Evolutionary conservation across 371 early-diverging fungal genomes (phyloP).

Genomic region (Mortierella sp.): DNA sequence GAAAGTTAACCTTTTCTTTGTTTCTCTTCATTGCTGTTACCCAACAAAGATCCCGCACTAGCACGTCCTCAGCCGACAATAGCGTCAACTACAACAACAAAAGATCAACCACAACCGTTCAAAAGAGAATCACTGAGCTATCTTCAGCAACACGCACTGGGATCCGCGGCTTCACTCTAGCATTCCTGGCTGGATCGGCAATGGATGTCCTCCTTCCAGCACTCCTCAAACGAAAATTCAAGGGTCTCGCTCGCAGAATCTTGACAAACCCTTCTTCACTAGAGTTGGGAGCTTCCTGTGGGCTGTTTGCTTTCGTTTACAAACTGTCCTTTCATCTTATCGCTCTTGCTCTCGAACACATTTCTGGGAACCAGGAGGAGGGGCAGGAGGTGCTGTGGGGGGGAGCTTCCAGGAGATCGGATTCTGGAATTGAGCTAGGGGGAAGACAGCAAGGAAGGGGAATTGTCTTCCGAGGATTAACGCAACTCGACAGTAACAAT

Average conservation of each 20-base stretch:
- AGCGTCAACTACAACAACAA: not conserved
- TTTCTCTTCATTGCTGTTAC: not conserved
- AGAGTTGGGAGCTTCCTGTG: conserved; percentile 14
- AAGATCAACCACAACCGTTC: not conserved
- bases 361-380: no score
- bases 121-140: not conserved
- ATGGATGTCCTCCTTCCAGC: conserved; percentile 30
- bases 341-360: not conserved
- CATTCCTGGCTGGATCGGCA: conserved; percentile 16
- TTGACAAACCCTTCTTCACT: not conserved
- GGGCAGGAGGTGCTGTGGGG: no score
- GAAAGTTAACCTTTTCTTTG: conserved; percentile 5
- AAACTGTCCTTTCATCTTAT: conserved; percentile 22
- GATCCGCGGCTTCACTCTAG: conserved; percentile 23
- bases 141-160: conserved; percentile 32
- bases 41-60: not conserved
- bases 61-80: not conserved
- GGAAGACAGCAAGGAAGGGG: no score
- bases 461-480: not conserved
- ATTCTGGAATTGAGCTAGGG: not conserved
- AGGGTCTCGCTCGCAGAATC: conserved; percentile 11
- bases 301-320: conserved; percentile 28
- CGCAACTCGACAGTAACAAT: not conserved
- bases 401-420: not conserved
- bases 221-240: conserved; percentile 15